These are phyloP conservation scores for Phaffia rhodozyma DNA, from an alignment of 1,284 basidiomycete genomes.

Conservation along the genomic window DNA sequence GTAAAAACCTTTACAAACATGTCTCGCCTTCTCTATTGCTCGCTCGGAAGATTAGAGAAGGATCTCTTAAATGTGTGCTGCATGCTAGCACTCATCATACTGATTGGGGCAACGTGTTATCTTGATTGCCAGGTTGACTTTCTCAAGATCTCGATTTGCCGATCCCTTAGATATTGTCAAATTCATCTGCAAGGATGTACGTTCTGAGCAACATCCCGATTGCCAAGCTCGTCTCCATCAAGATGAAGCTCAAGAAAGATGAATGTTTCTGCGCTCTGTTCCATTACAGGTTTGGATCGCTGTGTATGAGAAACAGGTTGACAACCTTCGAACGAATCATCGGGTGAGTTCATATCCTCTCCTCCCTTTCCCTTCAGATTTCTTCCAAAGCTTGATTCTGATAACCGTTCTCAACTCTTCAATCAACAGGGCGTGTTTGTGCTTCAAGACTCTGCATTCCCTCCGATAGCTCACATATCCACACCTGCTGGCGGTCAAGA, in stretches of 20 bases:
- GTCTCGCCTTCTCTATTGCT: slow-evolving; percentile 1
- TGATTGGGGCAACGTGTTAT: not conserved
- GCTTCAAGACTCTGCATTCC: slow-evolving; percentile 79
- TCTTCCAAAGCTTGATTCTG: too few relatives aligned
- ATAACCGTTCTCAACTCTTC: too few relatives aligned
- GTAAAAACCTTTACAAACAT: slow-evolving; percentile 22
- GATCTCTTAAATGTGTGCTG: not conserved
- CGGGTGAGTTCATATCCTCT: slow-evolving; percentile 45
- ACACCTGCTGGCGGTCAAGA: slow-evolving; percentile 62
- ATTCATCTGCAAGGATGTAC: slow-evolving; percentile 85
- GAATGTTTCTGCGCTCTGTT: not conserved
- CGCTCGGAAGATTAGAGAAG: not conserved
- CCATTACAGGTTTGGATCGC: slow-evolving; percentile 45
- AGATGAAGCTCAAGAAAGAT: slow-evolving; percentile 23
- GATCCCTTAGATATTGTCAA: slow-evolving; percentile 85
- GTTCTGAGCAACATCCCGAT: not conserved
- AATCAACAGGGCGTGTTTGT: slow-evolving; percentile 71
- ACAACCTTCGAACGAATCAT: slow-evolving; percentile 89
- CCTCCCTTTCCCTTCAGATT: slow-evolving; percentile 33
- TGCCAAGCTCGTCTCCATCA: slow-evolving; percentile 8
- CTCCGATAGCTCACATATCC: slow-evolving; percentile 64
- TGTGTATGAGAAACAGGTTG: slow-evolving; percentile 86
- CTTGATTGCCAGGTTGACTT: slow-evolving; percentile 47
- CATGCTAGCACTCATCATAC: not conserved
- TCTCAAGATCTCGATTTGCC: slow-evolving; percentile 58